These are phyloP conservation scores for Tephrocybe sp. DNA, from an alignment of 768 basidiomycete genomes.

Conservation along the genomic window DNA sequence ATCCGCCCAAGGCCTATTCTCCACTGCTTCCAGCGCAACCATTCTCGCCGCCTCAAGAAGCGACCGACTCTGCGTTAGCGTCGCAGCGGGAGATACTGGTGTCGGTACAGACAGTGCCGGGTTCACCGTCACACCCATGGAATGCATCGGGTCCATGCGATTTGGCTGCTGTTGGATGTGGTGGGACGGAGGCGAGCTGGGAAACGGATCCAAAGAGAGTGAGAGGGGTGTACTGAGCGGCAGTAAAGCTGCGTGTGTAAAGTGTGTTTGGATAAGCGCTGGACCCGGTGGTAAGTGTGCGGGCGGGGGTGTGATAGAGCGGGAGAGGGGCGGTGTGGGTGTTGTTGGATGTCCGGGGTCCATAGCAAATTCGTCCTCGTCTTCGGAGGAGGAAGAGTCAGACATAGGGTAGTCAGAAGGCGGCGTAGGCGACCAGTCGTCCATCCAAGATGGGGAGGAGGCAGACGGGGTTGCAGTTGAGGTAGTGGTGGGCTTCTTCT, in stretches of 20 bases:
- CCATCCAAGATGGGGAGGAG: neutral
- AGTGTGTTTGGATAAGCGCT: constrained; percentile 63
- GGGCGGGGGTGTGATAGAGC: constrained; percentile 71
- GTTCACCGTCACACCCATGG: constrained; percentile 29
- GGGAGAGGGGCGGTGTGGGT: constrained; percentile 29
- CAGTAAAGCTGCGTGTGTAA: constrained; percentile 64
- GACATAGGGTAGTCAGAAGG: neutral
- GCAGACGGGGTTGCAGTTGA: constrained; percentile 11
- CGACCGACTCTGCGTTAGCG: constrained; percentile 46
- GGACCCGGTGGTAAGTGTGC: constrained; percentile 72
- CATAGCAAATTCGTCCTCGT: constrained; percentile 34
- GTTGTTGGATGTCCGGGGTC: neutral
- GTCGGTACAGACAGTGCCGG: constrained; percentile 61
- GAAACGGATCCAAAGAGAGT: constrained; percentile 23
- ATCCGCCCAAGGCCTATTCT: constrained; percentile 69
- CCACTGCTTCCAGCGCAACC: constrained; percentile 68
- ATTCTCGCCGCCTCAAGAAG: constrained; percentile 64
- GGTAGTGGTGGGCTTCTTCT: constrained; percentile 52
- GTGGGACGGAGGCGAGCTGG: neutral
- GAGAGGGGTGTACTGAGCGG: constrained; percentile 55
- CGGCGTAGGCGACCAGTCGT: neutral
- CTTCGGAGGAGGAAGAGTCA: constrained; percentile 22
- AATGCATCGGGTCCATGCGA: too few species aligned
- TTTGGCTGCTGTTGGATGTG: too few species aligned
- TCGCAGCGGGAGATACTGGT: constrained; percentile 80